phyloP scores from a whole-genome alignment of 805 yeast species.

The Priceomyces haplophilus region DNA sequence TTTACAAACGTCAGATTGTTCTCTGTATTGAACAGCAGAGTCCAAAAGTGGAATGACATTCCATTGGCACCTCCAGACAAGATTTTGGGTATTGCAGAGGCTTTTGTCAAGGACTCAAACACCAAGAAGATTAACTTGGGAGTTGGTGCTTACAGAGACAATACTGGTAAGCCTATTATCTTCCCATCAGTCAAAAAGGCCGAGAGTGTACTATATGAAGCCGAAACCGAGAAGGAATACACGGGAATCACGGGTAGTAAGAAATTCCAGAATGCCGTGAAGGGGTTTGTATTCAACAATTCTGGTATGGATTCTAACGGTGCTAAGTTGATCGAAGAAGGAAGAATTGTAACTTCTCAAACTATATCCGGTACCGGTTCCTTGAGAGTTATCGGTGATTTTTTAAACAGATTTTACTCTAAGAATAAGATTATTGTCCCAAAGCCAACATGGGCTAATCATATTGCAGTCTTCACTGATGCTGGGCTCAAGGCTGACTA shows the following conservation, averaged over 20 bases:
- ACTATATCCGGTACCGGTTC: constrained; percentile 97
- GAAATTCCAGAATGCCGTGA: constrained; percentile 62
- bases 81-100: constrained; percentile 74
- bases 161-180: constrained; percentile 83
- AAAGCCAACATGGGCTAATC: constrained; percentile 94
- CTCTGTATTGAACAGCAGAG: constrained; percentile 9
- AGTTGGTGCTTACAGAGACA: constrained; percentile 93
- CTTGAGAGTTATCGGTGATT: constrained; percentile 77
- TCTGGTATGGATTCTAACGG: constrained; percentile 51
- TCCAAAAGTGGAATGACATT: constrained; percentile 31
- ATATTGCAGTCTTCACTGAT: constrained; percentile 70
- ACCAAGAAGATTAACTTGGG: constrained; percentile 62
- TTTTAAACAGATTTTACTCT: constrained; percentile 59
- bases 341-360: constrained; percentile 78
- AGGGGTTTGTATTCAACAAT: constrained; percentile 68
- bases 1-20: constrained; percentile 8
- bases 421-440: constrained; percentile 65
- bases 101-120: constrained; percentile 64
- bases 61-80: constrained; percentile 77
- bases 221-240: constrained; percentile 73
- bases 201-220: constrained; percentile 48
- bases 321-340: constrained; percentile 50
- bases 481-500: constrained; percentile 63
- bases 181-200: constrained; percentile 73
- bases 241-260: constrained; percentile 82